These are phyloP conservation scores for Phytopythium oedochilum DNA, from an alignment of 352 stramenopile genomes.

Conservation along the genomic window DNA sequence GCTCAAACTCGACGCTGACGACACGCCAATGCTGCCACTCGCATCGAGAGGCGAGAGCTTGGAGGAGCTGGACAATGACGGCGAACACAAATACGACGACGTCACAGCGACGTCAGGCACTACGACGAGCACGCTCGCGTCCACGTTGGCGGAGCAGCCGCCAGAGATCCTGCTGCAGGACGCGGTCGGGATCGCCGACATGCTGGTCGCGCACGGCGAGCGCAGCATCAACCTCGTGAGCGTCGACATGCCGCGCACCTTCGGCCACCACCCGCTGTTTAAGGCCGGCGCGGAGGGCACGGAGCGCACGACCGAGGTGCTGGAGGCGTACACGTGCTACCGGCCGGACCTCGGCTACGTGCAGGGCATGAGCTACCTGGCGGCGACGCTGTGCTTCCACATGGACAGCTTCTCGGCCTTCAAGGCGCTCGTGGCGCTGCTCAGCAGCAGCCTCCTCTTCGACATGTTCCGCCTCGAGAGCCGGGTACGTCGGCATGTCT, in stretches of 20 bases:
- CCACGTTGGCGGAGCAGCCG: background rate
- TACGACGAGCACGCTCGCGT: background rate
- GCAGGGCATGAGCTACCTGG: constrained; percentile 88
- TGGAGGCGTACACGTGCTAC: constrained; percentile 87
- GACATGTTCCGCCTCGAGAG: constrained; percentile 87
- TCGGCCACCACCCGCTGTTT: constrained; percentile 78
- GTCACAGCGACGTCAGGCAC: background rate
- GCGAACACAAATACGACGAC: background rate
- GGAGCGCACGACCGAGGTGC: constrained; percentile 67
- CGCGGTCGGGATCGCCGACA: constrained; percentile 70
- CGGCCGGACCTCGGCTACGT: constrained; percentile 82
- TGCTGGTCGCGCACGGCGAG: constrained; percentile 74
- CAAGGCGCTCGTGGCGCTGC: constrained; percentile 74
- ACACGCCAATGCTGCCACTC: constrained; percentile 5
- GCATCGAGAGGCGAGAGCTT: constrained; percentile 1
- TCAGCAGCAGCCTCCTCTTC: constrained; percentile 84
- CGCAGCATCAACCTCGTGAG: constrained; percentile 81
- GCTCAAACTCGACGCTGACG: constrained; percentile 7
- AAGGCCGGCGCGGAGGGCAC: constrained; percentile 66
- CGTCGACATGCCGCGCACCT: constrained; percentile 83
- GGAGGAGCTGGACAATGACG: background rate
- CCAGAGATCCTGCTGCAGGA: constrained; percentile 37
- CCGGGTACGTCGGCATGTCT: constrained; percentile 33
- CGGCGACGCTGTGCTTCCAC: constrained; percentile 77
- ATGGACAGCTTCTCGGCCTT: constrained; percentile 88